Evolutionary conservation across 2,329 filamentous ascomycete genomes (phyloP).

Genomic region (Penicillium sp.): DNA sequence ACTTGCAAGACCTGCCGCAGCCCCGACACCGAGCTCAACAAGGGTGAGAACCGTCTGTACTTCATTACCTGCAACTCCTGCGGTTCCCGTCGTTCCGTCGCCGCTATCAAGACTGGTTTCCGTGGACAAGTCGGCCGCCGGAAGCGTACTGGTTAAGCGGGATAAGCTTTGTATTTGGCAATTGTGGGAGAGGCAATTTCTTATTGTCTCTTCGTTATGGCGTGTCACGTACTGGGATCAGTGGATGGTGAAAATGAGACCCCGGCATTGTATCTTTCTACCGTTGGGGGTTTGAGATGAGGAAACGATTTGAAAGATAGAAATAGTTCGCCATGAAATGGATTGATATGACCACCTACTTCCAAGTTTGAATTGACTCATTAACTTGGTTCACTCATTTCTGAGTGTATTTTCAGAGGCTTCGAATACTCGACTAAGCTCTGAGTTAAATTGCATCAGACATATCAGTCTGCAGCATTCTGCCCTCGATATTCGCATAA

Average conservation of each 20-base stretch:
- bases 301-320: slow-evolving; percentile 25
- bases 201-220: slow-evolving; percentile 23
- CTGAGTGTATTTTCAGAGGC: too few species aligned
- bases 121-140: slow-evolving; percentile 98
- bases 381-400: background rate
- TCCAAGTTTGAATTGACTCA: background rate
- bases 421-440: background rate
- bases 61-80: slow-evolving; percentile 97
- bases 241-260: slow-evolving; percentile 20
- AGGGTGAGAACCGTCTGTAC: slow-evolving; percentile 98
- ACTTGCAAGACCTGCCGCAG: slow-evolving; percentile 98
- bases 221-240: slow-evolving; percentile 19
- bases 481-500: background rate
- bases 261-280: slow-evolving; percentile 12
- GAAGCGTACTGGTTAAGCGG: slow-evolving; percentile 79
- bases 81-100: slow-evolving; percentile 80
- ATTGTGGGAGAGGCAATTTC: slow-evolving; percentile 16
- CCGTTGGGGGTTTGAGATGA: slow-evolving; percentile 18
- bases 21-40: slow-evolving; percentile 92
- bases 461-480: background rate
- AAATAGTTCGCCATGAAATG: slow-evolving; percentile 32
- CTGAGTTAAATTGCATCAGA: background rate
- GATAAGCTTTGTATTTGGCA: slow-evolving; percentile 9
- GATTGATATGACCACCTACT: slow-evolving; percentile 26
- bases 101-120: slow-evolving; percentile 99